Percentiles rank a stretch among this genome's conserved stretches.
phyloP scores from a whole-genome alignment of 768 basidiomycete species.

The Lentinula aciculospora region DNA sequence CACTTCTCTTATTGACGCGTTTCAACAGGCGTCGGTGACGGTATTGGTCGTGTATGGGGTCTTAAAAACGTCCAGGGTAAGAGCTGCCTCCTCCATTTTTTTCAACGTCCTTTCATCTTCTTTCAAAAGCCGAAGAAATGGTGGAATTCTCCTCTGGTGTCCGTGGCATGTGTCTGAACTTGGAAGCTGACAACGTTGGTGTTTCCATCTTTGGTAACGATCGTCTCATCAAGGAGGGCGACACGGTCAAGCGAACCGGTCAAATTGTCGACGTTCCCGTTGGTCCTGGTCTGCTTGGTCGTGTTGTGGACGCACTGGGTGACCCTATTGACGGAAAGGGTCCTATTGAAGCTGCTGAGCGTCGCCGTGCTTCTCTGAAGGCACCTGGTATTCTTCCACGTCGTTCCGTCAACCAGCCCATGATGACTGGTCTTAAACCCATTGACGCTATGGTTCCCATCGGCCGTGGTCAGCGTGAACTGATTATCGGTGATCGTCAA shows the following conservation, averaged over 20 bases:
- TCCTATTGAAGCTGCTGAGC: slow-evolving; percentile 88
- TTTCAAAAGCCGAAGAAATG: slow-evolving; percentile 91
- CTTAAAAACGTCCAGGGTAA: slow-evolving; percentile 96
- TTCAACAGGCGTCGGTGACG: slow-evolving; percentile 90
- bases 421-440: slow-evolving; percentile 99
- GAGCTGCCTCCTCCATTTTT: slow-evolving; percentile 13
- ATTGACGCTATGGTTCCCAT: slow-evolving; percentile 99
- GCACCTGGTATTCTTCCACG: slow-evolving; percentile 99
- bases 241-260: slow-evolving; percentile 99
- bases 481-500: slow-evolving; percentile 99
- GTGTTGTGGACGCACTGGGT: slow-evolving; percentile 99
- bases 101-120: slow-evolving; percentile 7
- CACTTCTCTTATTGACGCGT: slow-evolving; percentile 4
- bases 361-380: slow-evolving; percentile 96
- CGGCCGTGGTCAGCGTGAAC: slow-evolving; percentile 99
- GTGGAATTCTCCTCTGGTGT: slow-evolving; percentile 99
- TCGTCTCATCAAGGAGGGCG: slow-evolving; percentile 99
- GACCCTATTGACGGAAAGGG: slow-evolving; percentile 99
- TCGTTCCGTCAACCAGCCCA: slow-evolving; percentile 99
- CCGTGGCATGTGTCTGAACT: slow-evolving; percentile 99
- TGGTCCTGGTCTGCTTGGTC: slow-evolving; percentile 93
- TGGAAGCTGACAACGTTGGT: slow-evolving; percentile 99
- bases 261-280: slow-evolving; percentile 99
- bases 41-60: slow-evolving; percentile 99
- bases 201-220: slow-evolving; percentile 99